Conservation (phyloP, 208 protist species). For the Acanthamoeba triangularis region DNA sequence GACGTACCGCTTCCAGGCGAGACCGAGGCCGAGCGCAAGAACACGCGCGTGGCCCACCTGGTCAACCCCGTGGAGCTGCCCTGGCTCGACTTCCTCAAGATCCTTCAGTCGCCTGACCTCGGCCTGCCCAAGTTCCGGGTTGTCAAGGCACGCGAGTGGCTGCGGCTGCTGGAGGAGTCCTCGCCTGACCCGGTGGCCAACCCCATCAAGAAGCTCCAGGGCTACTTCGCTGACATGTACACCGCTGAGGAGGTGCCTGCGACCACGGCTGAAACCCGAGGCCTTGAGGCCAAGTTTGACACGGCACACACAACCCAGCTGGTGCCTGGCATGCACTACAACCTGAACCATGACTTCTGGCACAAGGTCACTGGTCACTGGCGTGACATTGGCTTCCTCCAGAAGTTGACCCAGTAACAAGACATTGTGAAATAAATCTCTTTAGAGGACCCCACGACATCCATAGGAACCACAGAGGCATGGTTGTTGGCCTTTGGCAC, state of each 20-base stretch:
- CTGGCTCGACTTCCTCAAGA: slow-evolving; percentile 4
- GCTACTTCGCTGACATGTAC: slow-evolving; percentile 20
- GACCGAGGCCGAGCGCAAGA: not conserved
- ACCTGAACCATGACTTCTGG: not conserved
- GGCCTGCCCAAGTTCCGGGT: not conserved
- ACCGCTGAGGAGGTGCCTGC: not conserved
- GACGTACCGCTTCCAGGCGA: not conserved
- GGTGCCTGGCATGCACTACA: not conserved
- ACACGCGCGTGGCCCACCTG: slow-evolving; percentile 2
- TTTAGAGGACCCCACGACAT: not conserved
- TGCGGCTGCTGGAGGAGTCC: slow-evolving; percentile 1
- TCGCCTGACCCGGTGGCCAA: not conserved
- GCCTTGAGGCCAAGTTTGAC: not conserved
- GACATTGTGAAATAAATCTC: not conserved
- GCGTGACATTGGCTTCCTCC: slow-evolving; percentile 23
- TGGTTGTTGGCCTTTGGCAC: not conserved
- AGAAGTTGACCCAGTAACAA: not conserved
- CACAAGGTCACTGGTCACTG: not conserved
- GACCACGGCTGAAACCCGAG: not conserved
- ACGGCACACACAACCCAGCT: not conserved
- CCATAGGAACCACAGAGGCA: not conserved
- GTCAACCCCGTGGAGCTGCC: not conserved
- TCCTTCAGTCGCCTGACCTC: not conserved
- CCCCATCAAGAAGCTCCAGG: slow-evolving; percentile 48
- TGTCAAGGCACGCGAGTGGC: not conserved